Base-by-base conservation (phyloP, 345 rosid species). In the Odontarrhena argentea region DNA sequence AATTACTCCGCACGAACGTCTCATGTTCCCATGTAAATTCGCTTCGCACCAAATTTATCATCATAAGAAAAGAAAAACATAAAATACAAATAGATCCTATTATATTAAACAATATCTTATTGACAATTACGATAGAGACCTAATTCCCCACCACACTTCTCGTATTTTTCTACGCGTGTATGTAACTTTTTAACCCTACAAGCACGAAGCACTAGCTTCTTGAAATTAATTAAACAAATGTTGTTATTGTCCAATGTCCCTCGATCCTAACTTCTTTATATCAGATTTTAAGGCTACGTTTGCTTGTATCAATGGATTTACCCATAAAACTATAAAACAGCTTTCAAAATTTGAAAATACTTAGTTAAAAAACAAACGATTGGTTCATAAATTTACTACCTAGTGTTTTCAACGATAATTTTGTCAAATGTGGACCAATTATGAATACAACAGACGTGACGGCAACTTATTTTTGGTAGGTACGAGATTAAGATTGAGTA, bases 151-250 rank as follows among this genome's bases (percentile, higher is more conserved):
- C 46, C 56, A 47, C n/a, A 38, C 5, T 42, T 53, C 43, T 66
- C 36, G 70, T 44, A 55, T 43, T 18, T 18, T 54, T 54, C 11
- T 34, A 66, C 70, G 53, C 53, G 50, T 55, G 49, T 55, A 55
- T 66, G 70, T 55, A 66, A 55, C 37, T 55, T 56, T 55, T 5
- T 45, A 50, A 58, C 70, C 62, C 49, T 65, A 73, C 72, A 66
- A 28, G 67, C 67, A 73, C 72, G n/a, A 52, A 73, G 59, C 67
- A 59, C 67, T 60, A 73, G 67, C 56, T 57, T 53, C 52, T 12
- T 59, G 18, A 44, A 51, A 43, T 13, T 7, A 8, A 65, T 56
- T 32, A 32, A 18, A 41, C 35, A 64, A 35, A 28, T 28, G 37
- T 63, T 6, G 59, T 64, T 63, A 12, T 63, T 71, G 57, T 63